phyloP scores from a whole-genome alignment of 805 yeast species.

The Sungouiozyma ichnusensis region DNA sequence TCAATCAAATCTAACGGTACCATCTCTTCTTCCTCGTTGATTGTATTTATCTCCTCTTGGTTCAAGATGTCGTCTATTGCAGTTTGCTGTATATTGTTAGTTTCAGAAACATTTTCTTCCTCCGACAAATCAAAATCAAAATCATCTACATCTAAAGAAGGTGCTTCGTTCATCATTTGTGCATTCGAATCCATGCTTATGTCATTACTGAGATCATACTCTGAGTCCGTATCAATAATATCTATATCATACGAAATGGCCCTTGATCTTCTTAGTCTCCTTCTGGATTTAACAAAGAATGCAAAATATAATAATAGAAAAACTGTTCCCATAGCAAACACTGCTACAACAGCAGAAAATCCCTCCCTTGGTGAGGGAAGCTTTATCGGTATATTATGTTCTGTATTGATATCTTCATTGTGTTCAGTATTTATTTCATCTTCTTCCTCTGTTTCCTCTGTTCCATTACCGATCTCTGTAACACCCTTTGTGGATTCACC shows the following conservation, averaged over 20 bases:
- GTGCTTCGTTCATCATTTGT: slow-evolving; percentile 7
- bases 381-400: slow-evolving; percentile 23
- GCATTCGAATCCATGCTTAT: slow-evolving; percentile 10
- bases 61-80: not conserved
- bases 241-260: slow-evolving; percentile 70
- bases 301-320: slow-evolving; percentile 35
- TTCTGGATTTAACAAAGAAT: slow-evolving; percentile 34
- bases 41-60: not conserved
- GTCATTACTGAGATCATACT: slow-evolving; percentile 26
- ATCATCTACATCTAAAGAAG: slow-evolving; percentile 16
- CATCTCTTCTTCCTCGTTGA: not conserved
- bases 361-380: slow-evolving; percentile 35
- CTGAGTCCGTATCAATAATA: slow-evolving; percentile 55
- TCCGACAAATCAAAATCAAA: slow-evolving; percentile 28
- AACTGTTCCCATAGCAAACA: slow-evolving; percentile 50
- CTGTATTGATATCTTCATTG: slow-evolving; percentile 7
- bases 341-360: slow-evolving; percentile 50
- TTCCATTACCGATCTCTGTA: slow-evolving; percentile 16
- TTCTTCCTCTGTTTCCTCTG: not conserved
- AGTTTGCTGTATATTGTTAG: not conserved
- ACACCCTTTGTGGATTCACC: slow-evolving; percentile 67
- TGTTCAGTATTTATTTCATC: not conserved
- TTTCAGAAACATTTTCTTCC: slow-evolving; percentile 14
- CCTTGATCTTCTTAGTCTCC: slow-evolving; percentile 44
- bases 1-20: not conserved